Evolutionary conservation across 2,329 filamentous ascomycete genomes (phyloP).

Genomic region (Colletotrichum sp.): DNA sequence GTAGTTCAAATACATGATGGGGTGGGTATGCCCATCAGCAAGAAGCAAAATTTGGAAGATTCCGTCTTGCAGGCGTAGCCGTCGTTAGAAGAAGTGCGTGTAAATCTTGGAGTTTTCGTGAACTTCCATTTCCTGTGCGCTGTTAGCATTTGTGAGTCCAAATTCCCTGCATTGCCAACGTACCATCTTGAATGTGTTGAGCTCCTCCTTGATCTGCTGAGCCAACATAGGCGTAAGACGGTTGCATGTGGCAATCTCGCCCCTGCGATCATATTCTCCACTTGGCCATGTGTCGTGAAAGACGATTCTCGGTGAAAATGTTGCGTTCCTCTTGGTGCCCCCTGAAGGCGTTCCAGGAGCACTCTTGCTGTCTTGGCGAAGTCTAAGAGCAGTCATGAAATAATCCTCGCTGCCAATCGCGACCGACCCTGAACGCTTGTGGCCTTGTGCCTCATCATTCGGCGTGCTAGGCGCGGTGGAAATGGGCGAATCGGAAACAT

Average conservation of each 20-base stretch:
- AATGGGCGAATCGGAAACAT: slow-evolving; percentile 76
- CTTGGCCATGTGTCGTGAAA: slow-evolving; percentile 97
- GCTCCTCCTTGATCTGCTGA: slow-evolving; percentile 98
- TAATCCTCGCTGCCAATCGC: slow-evolving; percentile 86
- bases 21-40: slow-evolving; percentile 22
- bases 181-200: slow-evolving; percentile 99
- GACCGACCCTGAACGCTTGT: slow-evolving; percentile 71
- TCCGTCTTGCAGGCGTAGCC: slow-evolving; percentile 28
- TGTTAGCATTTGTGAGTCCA: slow-evolving; percentile 37
- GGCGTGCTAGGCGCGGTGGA: slow-evolving; percentile 90
- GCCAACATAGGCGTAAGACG: slow-evolving; percentile 95
- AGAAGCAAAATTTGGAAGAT: slow-evolving; percentile 34
- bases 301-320: slow-evolving; percentile 90
- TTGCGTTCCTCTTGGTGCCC: slow-evolving; percentile 64
- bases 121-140: slow-evolving; percentile 95
- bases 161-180: slow-evolving; percentile 30
- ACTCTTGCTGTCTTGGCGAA: slow-evolving; percentile 79
- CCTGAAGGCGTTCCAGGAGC: slow-evolving; percentile 79
- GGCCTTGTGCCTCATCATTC: slow-evolving; percentile 73
- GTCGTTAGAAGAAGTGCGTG: slow-evolving; percentile 97
- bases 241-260: slow-evolving; percentile 97
- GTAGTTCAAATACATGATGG: slow-evolving; percentile 56
- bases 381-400: slow-evolving; percentile 77
- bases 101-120: slow-evolving; percentile 99
- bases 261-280: slow-evolving; percentile 93